phyloP scores from a whole-genome alignment of 257 asterid genomes.

The Petrea volubilis region DNA sequence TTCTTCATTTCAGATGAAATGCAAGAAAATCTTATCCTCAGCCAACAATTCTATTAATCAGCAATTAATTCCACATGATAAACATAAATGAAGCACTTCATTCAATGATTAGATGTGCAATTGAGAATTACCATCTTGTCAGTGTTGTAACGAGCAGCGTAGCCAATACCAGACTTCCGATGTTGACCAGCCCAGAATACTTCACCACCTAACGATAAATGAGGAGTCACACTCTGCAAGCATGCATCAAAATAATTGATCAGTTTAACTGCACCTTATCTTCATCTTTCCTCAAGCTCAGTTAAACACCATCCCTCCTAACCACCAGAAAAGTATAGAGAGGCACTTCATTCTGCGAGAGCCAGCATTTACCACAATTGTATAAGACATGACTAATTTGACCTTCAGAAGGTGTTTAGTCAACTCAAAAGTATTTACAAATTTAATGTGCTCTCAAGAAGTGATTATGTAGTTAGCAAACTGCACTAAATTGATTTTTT shows the following conservation, averaged over 20 bases:
- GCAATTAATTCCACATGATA: background rate
- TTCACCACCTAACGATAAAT: constrained; percentile 89
- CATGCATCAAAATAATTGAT: constrained; percentile 20
- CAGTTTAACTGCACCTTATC: background rate
- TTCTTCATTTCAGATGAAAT: background rate
- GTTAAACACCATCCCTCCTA: background rate
- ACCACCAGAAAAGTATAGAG: background rate
- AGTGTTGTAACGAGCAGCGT: constrained; percentile 87
- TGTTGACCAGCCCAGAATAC: constrained; percentile 98
- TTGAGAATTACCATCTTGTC: constrained; percentile 71
- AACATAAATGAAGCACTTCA: constrained; percentile 18
- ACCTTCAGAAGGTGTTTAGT: background rate
- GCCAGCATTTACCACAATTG: background rate
- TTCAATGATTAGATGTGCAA: background rate
- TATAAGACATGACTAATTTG: constrained; percentile 1
- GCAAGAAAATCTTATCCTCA: background rate
- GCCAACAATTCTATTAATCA: background rate
- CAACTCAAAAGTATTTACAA: background rate
- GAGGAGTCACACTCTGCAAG: constrained; percentile 76
- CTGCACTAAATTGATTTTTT: background rate
- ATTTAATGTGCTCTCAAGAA: background rate
- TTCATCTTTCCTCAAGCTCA: background rate
- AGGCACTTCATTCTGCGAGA: background rate
- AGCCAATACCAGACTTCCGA: constrained; percentile 90
- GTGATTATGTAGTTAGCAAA: background rate